Evolutionary conservation across 768 basidiomycete species (phyloP).

Genomic region (Russula olivacea): DNA sequence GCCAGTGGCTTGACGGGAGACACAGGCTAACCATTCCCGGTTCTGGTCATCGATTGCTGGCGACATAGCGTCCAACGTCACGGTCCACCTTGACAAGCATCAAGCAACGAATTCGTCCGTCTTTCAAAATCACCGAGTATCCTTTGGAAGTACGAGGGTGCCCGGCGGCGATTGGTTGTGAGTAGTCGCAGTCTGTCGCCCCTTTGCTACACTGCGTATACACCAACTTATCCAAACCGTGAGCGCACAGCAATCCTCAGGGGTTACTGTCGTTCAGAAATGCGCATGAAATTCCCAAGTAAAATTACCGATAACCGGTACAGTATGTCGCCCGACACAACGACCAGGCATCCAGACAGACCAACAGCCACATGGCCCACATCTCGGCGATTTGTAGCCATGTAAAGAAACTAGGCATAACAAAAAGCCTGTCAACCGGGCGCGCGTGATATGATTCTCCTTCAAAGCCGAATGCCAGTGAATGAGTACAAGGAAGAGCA

Average conservation of each 20-base stretch:
- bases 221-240: no score
- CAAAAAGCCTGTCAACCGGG: not conserved
- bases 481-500: not conserved
- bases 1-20: not conserved
- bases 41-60: not conserved
- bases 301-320: not conserved
- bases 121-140: no score
- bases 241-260: not conserved
- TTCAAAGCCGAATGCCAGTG: not conserved
- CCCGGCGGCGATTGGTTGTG: no score
- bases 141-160: no score
- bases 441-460: not conserved
- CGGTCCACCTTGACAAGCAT: no score
- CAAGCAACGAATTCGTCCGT: no score
- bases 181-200: no score
- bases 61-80: no score
- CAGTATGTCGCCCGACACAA: not conserved
- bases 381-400: not conserved
- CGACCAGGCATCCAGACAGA: not conserved
- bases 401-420: not conserved
- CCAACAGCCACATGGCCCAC: no score
- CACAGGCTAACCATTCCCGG: not conserved
- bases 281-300: not conserved
- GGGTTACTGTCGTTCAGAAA: not conserved
- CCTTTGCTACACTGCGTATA: no score